These are phyloP conservation scores for Chlorella vulgaris DNA, from an alignment of 139 green algal species.

Conservation along the genomic window DNA sequence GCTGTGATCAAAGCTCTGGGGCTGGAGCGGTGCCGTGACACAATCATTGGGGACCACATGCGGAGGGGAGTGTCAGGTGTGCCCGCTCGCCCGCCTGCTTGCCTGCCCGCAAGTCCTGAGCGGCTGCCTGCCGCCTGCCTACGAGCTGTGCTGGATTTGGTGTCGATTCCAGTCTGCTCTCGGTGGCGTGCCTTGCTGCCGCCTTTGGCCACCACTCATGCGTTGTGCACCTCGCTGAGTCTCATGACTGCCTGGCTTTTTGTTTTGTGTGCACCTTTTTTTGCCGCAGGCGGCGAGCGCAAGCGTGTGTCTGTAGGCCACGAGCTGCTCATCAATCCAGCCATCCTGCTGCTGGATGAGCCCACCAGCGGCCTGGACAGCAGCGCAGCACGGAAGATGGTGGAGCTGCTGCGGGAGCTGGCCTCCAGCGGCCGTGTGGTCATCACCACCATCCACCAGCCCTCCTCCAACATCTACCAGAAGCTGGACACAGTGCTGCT, in stretches of 20 bases:
- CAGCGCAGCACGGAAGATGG: conserved; percentile 87
- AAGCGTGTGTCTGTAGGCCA: conserved; percentile 90
- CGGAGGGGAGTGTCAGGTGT: conserved; percentile 18
- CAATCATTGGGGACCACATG: conserved; percentile 78
- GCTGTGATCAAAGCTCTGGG: conserved; percentile 76
- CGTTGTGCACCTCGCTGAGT: too few relatives aligned
- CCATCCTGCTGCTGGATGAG: conserved; percentile 86
- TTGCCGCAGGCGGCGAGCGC: conserved; percentile 90
- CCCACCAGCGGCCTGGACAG: conserved; percentile 82
- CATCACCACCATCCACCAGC: conserved; percentile 85
- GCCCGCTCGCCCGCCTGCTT: not conserved
- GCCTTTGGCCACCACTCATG: too few relatives aligned
- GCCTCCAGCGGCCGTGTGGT: conserved; percentile 75
- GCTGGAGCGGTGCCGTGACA: conserved; percentile 80
- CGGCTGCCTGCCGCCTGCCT: too few relatives aligned
- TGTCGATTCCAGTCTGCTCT: too few relatives aligned
- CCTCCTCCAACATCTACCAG: conserved; percentile 80
- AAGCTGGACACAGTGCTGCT: conserved; percentile 80
- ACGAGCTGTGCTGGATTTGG: too few relatives aligned
- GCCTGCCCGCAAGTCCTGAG: too few relatives aligned
- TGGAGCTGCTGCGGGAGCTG: conserved; percentile 76
- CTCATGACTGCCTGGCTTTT: not conserved
- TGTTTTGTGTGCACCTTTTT: not conserved
- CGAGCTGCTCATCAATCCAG: conserved; percentile 95
- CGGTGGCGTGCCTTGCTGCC: too few relatives aligned